phyloP scores from a whole-genome alignment of 1,284 basidiomycete genomes.

The Rugosomyces carneus region DNA sequence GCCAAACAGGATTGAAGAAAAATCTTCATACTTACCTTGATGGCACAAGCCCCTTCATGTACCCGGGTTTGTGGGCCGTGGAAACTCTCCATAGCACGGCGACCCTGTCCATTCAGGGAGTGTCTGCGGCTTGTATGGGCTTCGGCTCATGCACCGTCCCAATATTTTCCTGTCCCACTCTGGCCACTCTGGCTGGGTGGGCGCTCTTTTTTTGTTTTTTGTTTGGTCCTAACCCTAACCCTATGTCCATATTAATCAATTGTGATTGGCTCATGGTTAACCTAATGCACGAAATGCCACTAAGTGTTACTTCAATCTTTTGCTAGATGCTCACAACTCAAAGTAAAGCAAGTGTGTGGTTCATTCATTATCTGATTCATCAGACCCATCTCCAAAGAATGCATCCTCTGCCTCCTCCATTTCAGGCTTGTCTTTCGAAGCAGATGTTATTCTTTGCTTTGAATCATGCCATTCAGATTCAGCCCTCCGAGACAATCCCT shows the following conservation, averaged over 20 bases:
- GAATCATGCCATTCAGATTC: slow-evolving; percentile 11
- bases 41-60: slow-evolving; percentile 34
- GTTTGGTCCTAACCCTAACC: slow-evolving; percentile 27
- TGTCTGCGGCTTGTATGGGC: slow-evolving; percentile 55
- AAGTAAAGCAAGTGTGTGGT: too few species aligned
- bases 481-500: slow-evolving; percentile 11
- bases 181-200: slow-evolving; percentile 50
- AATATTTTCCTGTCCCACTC: slow-evolving; percentile 67
- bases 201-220: slow-evolving; percentile 30
- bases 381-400: slow-evolving; percentile 29
- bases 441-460: background rate
- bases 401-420: slow-evolving; percentile 25
- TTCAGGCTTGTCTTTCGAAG: slow-evolving; percentile 2
- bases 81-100: slow-evolving; percentile 60
- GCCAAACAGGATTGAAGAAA: background rate
- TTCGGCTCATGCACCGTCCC: slow-evolving; percentile 62
- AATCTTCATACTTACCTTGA: slow-evolving; percentile 26
- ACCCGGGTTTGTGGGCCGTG: slow-evolving; percentile 37
- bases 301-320: too few species aligned
- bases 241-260: slow-evolving; percentile 11
- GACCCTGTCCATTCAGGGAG: slow-evolving; percentile 58
- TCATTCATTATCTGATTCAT: too few species aligned
- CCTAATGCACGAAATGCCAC: too few species aligned
- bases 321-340: too few species aligned
- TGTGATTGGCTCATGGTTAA: too few species aligned